Base-by-base conservation (phyloP, 2,329 filamentous ascomycete species). In the Exophiala sp. region DNA sequence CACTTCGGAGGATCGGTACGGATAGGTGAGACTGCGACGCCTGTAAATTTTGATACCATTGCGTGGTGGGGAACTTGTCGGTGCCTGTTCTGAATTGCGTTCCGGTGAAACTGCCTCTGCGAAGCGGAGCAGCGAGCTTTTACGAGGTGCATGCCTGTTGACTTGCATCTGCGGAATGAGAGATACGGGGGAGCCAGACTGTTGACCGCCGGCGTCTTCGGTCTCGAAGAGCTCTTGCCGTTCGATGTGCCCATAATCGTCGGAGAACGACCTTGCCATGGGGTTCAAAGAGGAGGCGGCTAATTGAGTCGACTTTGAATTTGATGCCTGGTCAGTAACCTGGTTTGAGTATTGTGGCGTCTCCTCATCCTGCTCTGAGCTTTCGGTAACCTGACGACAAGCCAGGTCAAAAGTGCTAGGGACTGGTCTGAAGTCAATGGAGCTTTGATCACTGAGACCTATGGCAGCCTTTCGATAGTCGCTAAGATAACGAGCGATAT, bases 71-170 rank as follows among this genome's bases (percentile, higher is more conserved):
- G 8, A 33, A 39, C 14, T 10, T 16, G n/a, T 44, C 32, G 44
- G 14, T 14, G 20, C 41, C 38, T 44, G 21, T 34, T 38, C 10
- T 35, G 57, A 29, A 5, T 40, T 21, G 18, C 34, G 34, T 38
- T 60, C 57, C 11, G 55, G 56, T 11, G 60, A 62, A 9, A 45
- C 51, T 14, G 43, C 53, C 46, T 55, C 52, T 24, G 58, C 53
- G 41, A 62, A 63, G 12, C 61, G 57, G 14, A 63, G 53, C 18
- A 63, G 46, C 10, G 61, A 65, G 53, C 60, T 62, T 47, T 63
- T 58, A 21, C 62, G 57, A 6, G 61, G 60, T 8, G 60, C 58
- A 56, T 63, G 62, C 41, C 45, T 52, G 32, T 50, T 58, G 43
- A 47, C 14, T 39, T 45, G 41, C 44, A 54, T 29, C 12, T 33